Base-by-base conservation (phyloP, 139 green algal species). In the Microglena sp. region DNA sequence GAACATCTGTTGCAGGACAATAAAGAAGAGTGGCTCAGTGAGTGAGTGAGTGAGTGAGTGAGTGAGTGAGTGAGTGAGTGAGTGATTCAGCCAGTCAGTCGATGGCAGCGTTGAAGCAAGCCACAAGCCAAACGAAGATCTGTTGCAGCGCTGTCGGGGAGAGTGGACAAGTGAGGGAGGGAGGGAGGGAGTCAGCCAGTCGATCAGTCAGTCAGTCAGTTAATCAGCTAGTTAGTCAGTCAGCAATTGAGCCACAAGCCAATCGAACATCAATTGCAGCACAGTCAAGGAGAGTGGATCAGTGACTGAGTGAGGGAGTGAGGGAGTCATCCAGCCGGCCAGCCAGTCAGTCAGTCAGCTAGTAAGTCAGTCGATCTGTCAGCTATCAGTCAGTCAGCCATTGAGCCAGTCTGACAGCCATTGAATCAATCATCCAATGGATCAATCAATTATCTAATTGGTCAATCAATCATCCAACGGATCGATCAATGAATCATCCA, bases 1-100 rank as follows among this genome's bases (percentile, higher is more conserved):
- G 80, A 99, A 99, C 74, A 97, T 78, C 62, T 84, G 80, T 69
- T 68, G n/a, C 81, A 81, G 78, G n/a, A 84, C 82, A 50, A 50
- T 15, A 50, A 15, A 50, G 40, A 50, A 24, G 40, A 50, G 11
- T 50, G 11, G 63, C 33, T n/a, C n/a, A n/a, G n/a, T 21, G 50
- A 11, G 21, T 59, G 11, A 32, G 50, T 59, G 11, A 11, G 50
- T 18, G 21, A 11, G 50, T 18, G 40, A 50, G 40, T 50, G 40
- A 11, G 40, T 18, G 40, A 24, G 40, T 50, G 40, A 24, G 40
- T 50, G 40, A 24, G 58, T 88, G 87, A 21, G 95, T 85, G 5
- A 85, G 75, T 8, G 72, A 75, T 0, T 73, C 67, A 32, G 80
- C 78, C 35, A 71, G 72, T 59, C 68, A 69, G 71, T 84, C 77